Percentiles rank a stretch among this genome's conserved stretches.
These are phyloP conservation scores for Micractinium sp. DNA, from an alignment of 139 green algal species.

Conservation along the genomic window DNA sequence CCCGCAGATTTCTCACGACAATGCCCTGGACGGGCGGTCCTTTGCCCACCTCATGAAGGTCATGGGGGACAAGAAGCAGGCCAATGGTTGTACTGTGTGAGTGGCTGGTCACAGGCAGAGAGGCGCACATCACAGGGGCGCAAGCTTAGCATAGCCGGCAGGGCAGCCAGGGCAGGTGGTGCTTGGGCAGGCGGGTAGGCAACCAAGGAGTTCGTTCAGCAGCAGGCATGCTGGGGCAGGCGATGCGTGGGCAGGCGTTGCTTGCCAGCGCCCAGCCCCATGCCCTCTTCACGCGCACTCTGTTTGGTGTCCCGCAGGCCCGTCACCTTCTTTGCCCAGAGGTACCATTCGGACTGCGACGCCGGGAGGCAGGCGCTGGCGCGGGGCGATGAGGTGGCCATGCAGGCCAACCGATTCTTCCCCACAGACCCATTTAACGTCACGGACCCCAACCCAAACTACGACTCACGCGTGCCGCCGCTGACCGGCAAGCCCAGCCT, in stretches of 20 bases:
- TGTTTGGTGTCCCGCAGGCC: neutral
- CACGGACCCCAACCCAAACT: neutral
- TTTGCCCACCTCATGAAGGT: constrained; percentile 8
- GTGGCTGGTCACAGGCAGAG: neutral
- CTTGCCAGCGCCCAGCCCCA: neutral
- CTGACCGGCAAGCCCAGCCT: neutral
- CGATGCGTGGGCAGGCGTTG: neutral
- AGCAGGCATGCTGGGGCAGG: neutral
- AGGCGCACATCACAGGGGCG: neutral
- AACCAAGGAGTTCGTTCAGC: neutral
- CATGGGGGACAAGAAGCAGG: neutral
- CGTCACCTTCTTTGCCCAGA: constrained; percentile 3
- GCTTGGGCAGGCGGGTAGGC: neutral
- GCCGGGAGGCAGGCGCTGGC: neutral
- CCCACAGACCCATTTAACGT: neutral
- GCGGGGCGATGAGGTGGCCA: constrained; percentile 10
- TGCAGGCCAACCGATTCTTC: constrained; percentile 27
- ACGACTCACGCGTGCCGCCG: neutral
- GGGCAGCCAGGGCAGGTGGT: neutral
- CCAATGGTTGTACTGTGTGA: constrained; percentile 18
- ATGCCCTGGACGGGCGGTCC: neutral
- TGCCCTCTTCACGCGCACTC: neutral
- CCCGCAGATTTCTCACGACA: constrained; percentile 9
- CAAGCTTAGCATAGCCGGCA: no score
- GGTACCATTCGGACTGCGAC: constrained; percentile 8